Percentiles rank a stretch among this genome's conserved stretches.
phyloP scores from a whole-genome alignment of 2,329 filamentous ascomycete genomes.

The Aspergillus pseudoviridinutans region DNA sequence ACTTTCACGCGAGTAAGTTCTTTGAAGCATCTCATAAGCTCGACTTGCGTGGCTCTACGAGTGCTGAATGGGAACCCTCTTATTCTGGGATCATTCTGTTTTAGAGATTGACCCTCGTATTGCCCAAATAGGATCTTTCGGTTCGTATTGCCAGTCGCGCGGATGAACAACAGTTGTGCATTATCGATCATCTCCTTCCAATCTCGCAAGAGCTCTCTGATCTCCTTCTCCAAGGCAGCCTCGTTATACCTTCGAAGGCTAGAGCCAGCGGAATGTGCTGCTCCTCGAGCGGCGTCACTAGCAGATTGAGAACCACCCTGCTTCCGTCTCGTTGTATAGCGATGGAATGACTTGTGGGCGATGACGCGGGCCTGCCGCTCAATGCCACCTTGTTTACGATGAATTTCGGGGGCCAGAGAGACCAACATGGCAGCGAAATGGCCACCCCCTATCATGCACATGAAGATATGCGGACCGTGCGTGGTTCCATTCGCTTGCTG shows the following conservation, averaged over 20 bases:
- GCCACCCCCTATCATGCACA: conserved; percentile 97
- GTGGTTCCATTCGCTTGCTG: conserved; percentile 41
- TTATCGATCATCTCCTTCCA: conserved; percentile 86
- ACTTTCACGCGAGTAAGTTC: conserved; percentile 90
- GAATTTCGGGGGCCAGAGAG: conserved; percentile 74
- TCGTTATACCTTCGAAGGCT: conserved; percentile 91
- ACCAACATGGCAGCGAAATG: conserved; percentile 98
- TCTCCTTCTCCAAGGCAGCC: conserved; percentile 81
- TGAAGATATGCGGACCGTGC: conserved; percentile 77
- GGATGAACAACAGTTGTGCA: conserved; percentile 79
- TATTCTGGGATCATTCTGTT: conserved; percentile 71
- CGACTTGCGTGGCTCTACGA: conserved; percentile 82
- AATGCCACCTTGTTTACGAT: conserved; percentile 64
- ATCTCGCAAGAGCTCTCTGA: conserved; percentile 71
- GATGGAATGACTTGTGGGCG: conserved; percentile 95
- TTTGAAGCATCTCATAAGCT: conserved; percentile 90
- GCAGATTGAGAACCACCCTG: conserved; percentile 94
- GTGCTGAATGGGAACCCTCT: conserved; percentile 93
- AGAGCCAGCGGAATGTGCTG: conserved; percentile 89
- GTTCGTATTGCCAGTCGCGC: conserved; percentile 84
- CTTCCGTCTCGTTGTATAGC: conserved; percentile 93
- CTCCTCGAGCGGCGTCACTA: conserved; percentile 89
- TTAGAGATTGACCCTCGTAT: conserved; percentile 82
- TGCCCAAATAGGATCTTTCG: conserved; percentile 82
- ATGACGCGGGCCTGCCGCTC: conserved; percentile 81